Evolutionary conservation across 768 basidiomycete species (phyloP).

Genomic region (Mycena metata): DNA sequence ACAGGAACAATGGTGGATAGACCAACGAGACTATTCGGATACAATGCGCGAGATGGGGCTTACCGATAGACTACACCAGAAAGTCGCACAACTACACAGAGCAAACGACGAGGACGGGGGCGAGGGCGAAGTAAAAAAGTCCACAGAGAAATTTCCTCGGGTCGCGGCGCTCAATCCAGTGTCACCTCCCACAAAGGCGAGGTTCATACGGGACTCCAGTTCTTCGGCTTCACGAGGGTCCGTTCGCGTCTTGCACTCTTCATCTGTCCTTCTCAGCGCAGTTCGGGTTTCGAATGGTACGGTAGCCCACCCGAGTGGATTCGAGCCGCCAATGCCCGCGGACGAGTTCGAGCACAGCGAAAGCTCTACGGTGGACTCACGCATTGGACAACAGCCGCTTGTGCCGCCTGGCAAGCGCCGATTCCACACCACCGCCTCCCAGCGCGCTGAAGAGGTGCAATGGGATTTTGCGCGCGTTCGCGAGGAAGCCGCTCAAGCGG

Average conservation of each 20-base stretch:
- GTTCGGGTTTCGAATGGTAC: conserved; percentile 53
- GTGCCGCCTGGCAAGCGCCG: conserved; percentile 27
- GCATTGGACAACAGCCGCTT: conserved; percentile 19
- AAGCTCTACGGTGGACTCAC: conserved; percentile 18
- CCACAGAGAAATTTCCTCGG: neutral
- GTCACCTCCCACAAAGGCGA: neutral
- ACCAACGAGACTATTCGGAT: conserved; percentile 39
- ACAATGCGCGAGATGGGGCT: conserved; percentile 32
- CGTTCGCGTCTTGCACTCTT: conserved; percentile 27
- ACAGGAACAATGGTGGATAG: conserved; percentile 47
- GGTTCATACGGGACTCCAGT: neutral
- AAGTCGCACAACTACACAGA: neutral
- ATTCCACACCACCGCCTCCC: conserved; percentile 23
- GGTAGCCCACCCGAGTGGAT: conserved; percentile 57
- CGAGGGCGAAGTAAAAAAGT: neutral
- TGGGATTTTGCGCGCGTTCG: conserved; percentile 19
- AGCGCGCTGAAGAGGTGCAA: conserved; percentile 19
- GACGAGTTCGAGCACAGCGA: conserved; percentile 49
- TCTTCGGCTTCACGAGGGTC: neutral
- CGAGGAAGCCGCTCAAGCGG: neutral
- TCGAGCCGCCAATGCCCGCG: conserved; percentile 57
- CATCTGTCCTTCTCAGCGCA: conserved; percentile 10
- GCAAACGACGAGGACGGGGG: neutral
- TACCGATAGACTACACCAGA: neutral
- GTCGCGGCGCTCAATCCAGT: conserved; percentile 1